phyloP scores from a whole-genome alignment of 352 stramenopile species.

The Globisporangium lucens region DNA sequence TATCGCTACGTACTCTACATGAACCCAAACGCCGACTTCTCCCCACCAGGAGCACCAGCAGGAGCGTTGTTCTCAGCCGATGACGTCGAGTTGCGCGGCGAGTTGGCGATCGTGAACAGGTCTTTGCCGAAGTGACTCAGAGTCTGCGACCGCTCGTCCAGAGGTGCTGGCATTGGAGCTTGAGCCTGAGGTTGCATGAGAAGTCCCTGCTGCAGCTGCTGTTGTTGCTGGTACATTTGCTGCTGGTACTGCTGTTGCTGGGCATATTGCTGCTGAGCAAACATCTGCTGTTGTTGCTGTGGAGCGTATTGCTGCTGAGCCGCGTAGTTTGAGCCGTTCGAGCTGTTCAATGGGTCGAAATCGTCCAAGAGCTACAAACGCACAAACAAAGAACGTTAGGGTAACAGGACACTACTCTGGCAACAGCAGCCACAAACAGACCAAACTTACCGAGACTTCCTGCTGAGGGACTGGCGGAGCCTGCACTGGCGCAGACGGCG shows the following conservation, averaged over 20 bases:
- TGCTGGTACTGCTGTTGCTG: slow-evolving; percentile 21
- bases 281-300: slow-evolving; percentile 19
- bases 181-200: not conserved
- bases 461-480: slow-evolving; percentile 21
- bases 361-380: slow-evolving; percentile 39
- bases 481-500: slow-evolving; percentile 21
- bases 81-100: slow-evolving; percentile 40
- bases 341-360: slow-evolving; percentile 42
- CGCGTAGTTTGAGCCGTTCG: slow-evolving; percentile 19
- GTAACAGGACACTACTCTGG: too few species aligned
- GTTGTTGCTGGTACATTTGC: slow-evolving; percentile 15
- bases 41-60: slow-evolving; percentile 11
- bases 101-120: slow-evolving; percentile 84
- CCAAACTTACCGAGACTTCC: slow-evolving; percentile 55
- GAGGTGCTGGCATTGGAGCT: slow-evolving; percentile 13
- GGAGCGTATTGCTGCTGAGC: slow-evolving; percentile 20
- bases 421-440: not conserved
- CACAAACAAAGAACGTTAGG: not conserved
- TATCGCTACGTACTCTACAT: slow-evolving; percentile 54
- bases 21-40: slow-evolving; percentile 86
- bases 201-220: slow-evolving; percentile 6
- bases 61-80: not conserved
- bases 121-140: slow-evolving; percentile 84
- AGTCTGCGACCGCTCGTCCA: slow-evolving; percentile 61
- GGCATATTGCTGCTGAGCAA: slow-evolving; percentile 29